These are phyloP conservation scores for Delonix regia DNA, from an alignment of 306 rosid species.

Conservation along the genomic window DNA sequence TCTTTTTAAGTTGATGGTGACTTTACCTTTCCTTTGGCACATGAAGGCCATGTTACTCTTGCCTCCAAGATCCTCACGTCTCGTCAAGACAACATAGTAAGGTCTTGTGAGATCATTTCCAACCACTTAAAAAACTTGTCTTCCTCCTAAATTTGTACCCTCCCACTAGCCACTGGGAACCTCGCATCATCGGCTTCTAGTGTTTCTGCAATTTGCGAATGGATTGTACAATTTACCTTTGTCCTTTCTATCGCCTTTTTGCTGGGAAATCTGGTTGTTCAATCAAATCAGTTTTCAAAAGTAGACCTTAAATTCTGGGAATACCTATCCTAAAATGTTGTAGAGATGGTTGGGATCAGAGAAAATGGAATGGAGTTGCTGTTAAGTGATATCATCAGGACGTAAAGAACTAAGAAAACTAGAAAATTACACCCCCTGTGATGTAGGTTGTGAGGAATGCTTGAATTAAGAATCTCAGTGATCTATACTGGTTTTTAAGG, in stretches of 20 bases:
- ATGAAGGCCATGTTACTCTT: slow-evolving; percentile 98
- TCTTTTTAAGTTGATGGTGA: slow-evolving; percentile 63
- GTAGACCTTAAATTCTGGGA: neutral
- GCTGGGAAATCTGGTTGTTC: slow-evolving; percentile 6
- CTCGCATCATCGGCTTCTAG: neutral
- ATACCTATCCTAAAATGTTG: slow-evolving; percentile 6
- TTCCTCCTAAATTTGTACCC: slow-evolving; percentile 9
- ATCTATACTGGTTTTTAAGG: neutral
- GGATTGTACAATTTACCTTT: slow-evolving; percentile 5
- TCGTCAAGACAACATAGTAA: slow-evolving; percentile 42
- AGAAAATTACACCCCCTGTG: neutral
- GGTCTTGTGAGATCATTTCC: slow-evolving; percentile 48
- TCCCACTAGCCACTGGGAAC: slow-evolving; percentile 13
- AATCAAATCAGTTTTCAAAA: slow-evolving; percentile 7
- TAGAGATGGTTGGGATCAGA: neutral
- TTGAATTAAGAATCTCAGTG: slow-evolving; percentile 13
- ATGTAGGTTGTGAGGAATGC: neutral
- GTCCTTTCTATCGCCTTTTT: slow-evolving; percentile 14
- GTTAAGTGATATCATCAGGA: slow-evolving; percentile 14
- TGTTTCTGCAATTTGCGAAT: neutral
- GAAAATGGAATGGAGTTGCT: neutral
- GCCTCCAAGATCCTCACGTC: slow-evolving; percentile 51
- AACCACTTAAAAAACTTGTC: slow-evolving; percentile 44
- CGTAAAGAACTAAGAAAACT: neutral
- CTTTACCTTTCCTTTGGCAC: slow-evolving; percentile 67